Percentiles rank a stretch among this genome's conserved stretches.
phyloP scores from a whole-genome alignment of 805 yeast species.

The Schwanniomyces occidentalis region DNA sequence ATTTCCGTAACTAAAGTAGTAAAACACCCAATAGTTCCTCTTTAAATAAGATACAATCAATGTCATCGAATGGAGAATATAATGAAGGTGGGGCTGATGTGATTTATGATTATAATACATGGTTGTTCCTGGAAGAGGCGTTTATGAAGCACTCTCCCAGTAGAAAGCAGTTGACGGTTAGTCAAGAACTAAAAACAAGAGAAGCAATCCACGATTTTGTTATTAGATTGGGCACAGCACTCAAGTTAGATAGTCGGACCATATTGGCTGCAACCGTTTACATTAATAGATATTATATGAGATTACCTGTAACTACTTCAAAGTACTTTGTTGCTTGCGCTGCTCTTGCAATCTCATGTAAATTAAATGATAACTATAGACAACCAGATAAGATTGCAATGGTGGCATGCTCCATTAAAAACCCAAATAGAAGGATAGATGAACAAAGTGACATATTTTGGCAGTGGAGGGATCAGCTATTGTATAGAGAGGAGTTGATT shows the following conservation, averaged over 20 bases:
- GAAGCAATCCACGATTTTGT: slow-evolving; percentile 41
- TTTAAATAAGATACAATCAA: too few species aligned
- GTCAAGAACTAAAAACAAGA: slow-evolving; percentile 38
- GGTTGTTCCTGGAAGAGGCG: slow-evolving; percentile 40
- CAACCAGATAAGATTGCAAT: slow-evolving; percentile 46
- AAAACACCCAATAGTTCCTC: too few species aligned
- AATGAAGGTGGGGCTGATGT: not conserved
- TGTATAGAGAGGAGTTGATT: slow-evolving; percentile 43
- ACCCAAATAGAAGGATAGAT: slow-evolving; percentile 32
- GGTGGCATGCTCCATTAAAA: slow-evolving; percentile 35
- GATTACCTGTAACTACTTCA: slow-evolving; percentile 42
- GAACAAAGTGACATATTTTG: slow-evolving; percentile 43
- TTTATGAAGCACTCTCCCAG: slow-evolving; percentile 34
- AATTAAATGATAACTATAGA: slow-evolving; percentile 42
- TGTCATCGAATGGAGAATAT: too few species aligned
- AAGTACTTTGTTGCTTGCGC: slow-evolving; percentile 46
- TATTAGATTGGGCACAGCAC: slow-evolving; percentile 32
- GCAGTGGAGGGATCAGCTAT: slow-evolving; percentile 46
- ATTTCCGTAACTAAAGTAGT: too few species aligned
- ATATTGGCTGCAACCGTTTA: slow-evolving; percentile 45
- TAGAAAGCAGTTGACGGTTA: slow-evolving; percentile 28
- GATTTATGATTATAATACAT: slow-evolving; percentile 20
- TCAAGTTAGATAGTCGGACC: slow-evolving; percentile 41
- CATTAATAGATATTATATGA: slow-evolving; percentile 39
- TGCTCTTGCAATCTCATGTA: slow-evolving; percentile 43